Conservation (phyloP, 208 protist genomes). For the Trypanosoma conorhini region DNA sequence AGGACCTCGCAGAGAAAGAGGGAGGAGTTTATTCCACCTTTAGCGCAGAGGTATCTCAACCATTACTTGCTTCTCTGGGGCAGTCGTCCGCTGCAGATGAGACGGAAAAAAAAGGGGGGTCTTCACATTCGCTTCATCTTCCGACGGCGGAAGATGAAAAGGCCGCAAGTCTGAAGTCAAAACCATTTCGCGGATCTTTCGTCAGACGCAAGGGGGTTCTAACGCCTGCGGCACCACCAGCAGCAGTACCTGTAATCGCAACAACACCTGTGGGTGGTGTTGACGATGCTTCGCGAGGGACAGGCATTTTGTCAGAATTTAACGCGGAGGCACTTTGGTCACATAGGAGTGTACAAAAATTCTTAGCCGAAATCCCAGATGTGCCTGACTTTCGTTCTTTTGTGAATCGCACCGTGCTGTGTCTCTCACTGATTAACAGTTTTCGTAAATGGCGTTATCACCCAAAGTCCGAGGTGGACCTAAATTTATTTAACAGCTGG, state of each 20-base stretch:
- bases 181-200: slow-evolving; percentile 4
- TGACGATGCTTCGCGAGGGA: not conserved
- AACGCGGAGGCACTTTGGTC: slow-evolving; percentile 14
- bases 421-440: slow-evolving; percentile 34
- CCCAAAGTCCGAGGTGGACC: slow-evolving; percentile 22
- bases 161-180: not conserved
- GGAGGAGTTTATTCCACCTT: not conserved
- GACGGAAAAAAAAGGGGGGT: not conserved
- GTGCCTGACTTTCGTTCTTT: slow-evolving; percentile 27
- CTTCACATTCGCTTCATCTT: not conserved
- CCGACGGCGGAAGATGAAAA: not conserved
- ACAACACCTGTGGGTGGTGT: not conserved
- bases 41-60: not conserved
- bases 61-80: slow-evolving; percentile 5
- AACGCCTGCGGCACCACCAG: not conserved
- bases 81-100: not conserved
- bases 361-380: slow-evolving; percentile 22
- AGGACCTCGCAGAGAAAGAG: not conserved
- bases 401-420: slow-evolving; percentile 24
- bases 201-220: not conserved
- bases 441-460: slow-evolving; percentile 34
- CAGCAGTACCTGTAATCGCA: not conserved
- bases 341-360: slow-evolving; percentile 20
- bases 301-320: slow-evolving; percentile 11
- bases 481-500: slow-evolving; percentile 40